phyloP scores from a whole-genome alignment of 768 basidiomycete species.

The Lyophyllum semitale region DNA sequence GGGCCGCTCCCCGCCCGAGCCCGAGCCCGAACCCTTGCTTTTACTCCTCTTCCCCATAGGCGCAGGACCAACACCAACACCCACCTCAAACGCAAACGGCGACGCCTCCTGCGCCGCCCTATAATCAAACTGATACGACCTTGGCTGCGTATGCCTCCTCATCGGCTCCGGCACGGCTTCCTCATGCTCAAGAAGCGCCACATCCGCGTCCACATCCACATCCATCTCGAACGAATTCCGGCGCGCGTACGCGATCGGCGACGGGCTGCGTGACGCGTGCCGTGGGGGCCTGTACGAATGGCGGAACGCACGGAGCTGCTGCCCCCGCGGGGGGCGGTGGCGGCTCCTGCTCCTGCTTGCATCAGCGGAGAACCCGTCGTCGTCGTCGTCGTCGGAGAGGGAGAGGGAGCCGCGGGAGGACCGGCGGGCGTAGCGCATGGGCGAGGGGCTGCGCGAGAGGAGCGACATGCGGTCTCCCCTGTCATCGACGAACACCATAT shows the following conservation, averaged over 20 bases:
- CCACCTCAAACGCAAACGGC: not conserved
- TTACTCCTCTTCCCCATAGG: slow-evolving; percentile 4
- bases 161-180: not conserved
- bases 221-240: slow-evolving; percentile 15
- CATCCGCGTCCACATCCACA: not conserved
- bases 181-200: not conserved
- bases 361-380: not conserved
- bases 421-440: slow-evolving; percentile 36
- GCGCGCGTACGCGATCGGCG: slow-evolving; percentile 25
- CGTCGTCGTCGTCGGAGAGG: slow-evolving; percentile 3
- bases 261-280: slow-evolving; percentile 16
- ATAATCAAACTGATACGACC: slow-evolving; percentile 26
- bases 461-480: slow-evolving; percentile 19
- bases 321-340: not conserved
- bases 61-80: not conserved
- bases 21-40: slow-evolving; percentile 8
- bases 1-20: no score
- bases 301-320: slow-evolving; percentile 7
- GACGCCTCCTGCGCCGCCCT: slow-evolving; percentile 13
- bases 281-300: slow-evolving; percentile 9
- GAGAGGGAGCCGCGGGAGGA: slow-evolving; percentile 26
- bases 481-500: slow-evolving; percentile 12
- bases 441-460: slow-evolving; percentile 30
- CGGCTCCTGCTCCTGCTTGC: slow-evolving; percentile 6
- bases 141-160: slow-evolving; percentile 18